Evolutionary conservation across 768 basidiomycete species (phyloP), one percentile per base, ranked within the genome.

Genomic region (Termitomyces sp.): DNA sequence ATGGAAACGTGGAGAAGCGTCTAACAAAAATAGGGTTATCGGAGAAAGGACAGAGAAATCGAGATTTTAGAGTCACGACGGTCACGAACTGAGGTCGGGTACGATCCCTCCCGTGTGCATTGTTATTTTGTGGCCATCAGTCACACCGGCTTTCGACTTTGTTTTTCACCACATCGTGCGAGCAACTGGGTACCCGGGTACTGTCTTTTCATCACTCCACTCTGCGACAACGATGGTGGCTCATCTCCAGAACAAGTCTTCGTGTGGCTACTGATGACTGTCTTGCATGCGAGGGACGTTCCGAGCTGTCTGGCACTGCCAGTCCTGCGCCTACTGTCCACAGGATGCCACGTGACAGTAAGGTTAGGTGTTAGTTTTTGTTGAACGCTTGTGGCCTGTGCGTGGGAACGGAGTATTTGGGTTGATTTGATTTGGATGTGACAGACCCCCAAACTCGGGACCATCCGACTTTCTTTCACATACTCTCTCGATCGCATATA

Each of bases 401-500:
- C 78, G 78, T 78, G 77, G 66, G 74, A 76, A 70, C 47, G 44
- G 33, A 49, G 69, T 69, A 68, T 69, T 67, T 69, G 70, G 65
- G 68, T 72, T 72, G 72, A 74, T 74, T 71, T 70, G 73, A 72
- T 75, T 75, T 76, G 70, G 70, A 73, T 76, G 73, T 76, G 76
- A 74, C 73, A 72, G 58, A 59, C 58, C 53, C 61, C 70, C 69
- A 70, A 72, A 70, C 70, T 75, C 74, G 75, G 75, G 72, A 72
- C 73, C 74, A 74, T 72, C 73, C 73, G 71, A 71, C 72, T 75
- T 74, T 72, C 73, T 73, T 75, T 76, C 76, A 76, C 75, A 77
- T 75, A 76, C 75, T 72, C 75, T 75, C 75, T 75, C 74, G 75
- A 74, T 75, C 75, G 72, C 69, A 69, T 71, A 69, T 71, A 64